Evolutionary conservation across 495 filamentous ascomycete species (phyloP).

Genomic region (Bacidia rubella): DNA sequence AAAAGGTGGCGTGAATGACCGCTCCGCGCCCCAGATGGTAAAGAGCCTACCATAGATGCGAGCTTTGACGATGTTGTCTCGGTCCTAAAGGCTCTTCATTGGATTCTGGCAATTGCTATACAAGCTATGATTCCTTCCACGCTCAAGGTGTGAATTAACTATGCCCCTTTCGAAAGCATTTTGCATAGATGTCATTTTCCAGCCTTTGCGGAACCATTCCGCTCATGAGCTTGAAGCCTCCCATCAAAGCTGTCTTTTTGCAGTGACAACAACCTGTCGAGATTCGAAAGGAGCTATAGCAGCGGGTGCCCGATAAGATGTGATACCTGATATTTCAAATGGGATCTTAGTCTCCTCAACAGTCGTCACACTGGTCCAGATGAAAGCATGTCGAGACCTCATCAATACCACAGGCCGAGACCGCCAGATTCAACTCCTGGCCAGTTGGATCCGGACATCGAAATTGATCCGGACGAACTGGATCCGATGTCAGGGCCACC

Average conservation of each 20-base stretch:
- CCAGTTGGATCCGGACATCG: constrained; percentile 48
- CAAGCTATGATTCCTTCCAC: too few relatives aligned
- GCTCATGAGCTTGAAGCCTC: not conserved
- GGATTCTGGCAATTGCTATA: too few relatives aligned
- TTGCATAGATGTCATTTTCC: not conserved
- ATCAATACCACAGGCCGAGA: constrained; percentile 32
- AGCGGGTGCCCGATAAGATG: too few relatives aligned
- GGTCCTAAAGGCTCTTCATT: too few relatives aligned
- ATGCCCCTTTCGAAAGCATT: not conserved
- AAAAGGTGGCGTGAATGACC: too few relatives aligned
- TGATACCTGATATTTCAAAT: too few relatives aligned
- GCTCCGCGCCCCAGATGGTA: too few relatives aligned
- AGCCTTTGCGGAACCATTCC: not conserved
- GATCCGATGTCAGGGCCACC: constrained; percentile 45
- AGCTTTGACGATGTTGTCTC: too few relatives aligned
- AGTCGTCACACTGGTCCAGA: not conserved
- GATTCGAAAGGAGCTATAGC: too few relatives aligned
- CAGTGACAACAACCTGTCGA: too few relatives aligned
- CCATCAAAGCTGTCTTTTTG: not conserved
- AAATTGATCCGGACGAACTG: constrained; percentile 59
- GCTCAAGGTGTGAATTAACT: not conserved
- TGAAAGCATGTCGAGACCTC: constrained; percentile 18
- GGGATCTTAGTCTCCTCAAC: too few relatives aligned
- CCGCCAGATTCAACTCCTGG: constrained; percentile 37
- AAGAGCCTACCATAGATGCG: too few relatives aligned